Evolutionary conservation across 2,329 filamentous ascomycete genomes (phyloP), one percentile per base, ranked within the genome.

Genomic region (Bipolaris sorokiniana): DNA sequence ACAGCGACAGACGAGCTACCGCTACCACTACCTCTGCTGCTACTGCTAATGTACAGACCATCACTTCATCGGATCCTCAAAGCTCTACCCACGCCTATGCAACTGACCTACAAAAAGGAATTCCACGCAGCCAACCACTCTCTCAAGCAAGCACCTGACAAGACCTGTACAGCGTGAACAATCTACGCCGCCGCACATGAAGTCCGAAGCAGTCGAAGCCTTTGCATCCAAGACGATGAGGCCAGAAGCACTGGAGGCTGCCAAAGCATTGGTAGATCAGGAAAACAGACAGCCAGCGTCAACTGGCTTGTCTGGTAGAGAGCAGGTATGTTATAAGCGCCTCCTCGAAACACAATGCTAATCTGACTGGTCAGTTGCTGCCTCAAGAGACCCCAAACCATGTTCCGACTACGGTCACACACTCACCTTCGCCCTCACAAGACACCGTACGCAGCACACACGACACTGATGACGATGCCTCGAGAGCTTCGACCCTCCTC

Each of bases 211-310:
- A 37, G 51, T 63, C 10, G 58, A 66, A 49, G 59, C 64, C 3
- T 55, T 68, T 26, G 51, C 61, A n/a, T 62, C 54, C 7, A 54
- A 58, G 38, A 69, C 59, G 5, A 66, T 59, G 46, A 65, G 61
- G 18, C 61, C 61, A 20, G 55, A 51, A 48, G 62, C 64, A 36
- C 42, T 64, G 3, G 62, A 67, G 9, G 65, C 66, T 51, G 54
- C 56, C 6, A 23, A 60, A 22, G 20, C 49, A n/a, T 18, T 4
- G 34, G n/a, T 34, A 2, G 10, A 28, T 9, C 15, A 42, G 3
- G 41, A 51, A n/a, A 42, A 38, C n/a, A 45, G 20, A n/a, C 36
- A 26, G 33, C 47, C 18, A 16, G 18, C 45, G 20, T 37, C 13
- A 36, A 11, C 10, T 47, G 31, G 5, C 22, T 22, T 40, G 3